Base-by-base conservation (phyloP, 352 stramenopile species). In the Pythium guiyangense region DNA sequence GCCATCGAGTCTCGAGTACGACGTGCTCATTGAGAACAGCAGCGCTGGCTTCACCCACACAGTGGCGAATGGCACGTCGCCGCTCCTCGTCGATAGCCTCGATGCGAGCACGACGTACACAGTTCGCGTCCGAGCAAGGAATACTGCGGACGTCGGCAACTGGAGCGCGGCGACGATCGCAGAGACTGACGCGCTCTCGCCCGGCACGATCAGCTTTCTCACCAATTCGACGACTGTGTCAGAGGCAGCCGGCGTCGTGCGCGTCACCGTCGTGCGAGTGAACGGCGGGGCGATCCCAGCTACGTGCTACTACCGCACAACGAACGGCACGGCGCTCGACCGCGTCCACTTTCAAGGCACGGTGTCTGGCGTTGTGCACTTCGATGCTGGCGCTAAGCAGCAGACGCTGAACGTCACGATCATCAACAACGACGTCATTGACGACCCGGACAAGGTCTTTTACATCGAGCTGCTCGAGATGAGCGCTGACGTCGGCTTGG, bases 371-470 rank as follows among this genome's bases (percentile, higher is more conserved):
- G 29, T 49, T 17, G 50, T 88, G 0, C 17, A 52, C 0, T 84
- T 88, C 53, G 39, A 52, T 15, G 57, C 50, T 10, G 70, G 62
- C n/a, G 31, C 62, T 0, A 62, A 52, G 14, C 64, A 43, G 17
- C 46, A 66, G 14, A 53, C 52, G 6, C 58, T 88, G 12, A 48
- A n/a, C 0, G 35, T 88, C 17, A 6, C 27, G 0, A 79, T 88
- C 29, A 70, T 79, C 37, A 81, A 86, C 60, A 84, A 88, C 48
- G 46, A 63, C 11, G 53, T 86, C 10, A 58, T 62, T 0, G 74
- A 84, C 10, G 73, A 88, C 14, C 59, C 65, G 10, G 73, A 84
- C 45, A 67, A 52, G 8, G 79, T 63, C 27, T 88, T 88, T 40
- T 79, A 51, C 22, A 53, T 88, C 4, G 43, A 61, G 20, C 56